A percentile compares a stretch with the other conserved stretches of the same genome.
phyloP scores from a whole-genome alignment of 352 stramenopile genomes.

The Saprolegnia parasitica region DNA sequence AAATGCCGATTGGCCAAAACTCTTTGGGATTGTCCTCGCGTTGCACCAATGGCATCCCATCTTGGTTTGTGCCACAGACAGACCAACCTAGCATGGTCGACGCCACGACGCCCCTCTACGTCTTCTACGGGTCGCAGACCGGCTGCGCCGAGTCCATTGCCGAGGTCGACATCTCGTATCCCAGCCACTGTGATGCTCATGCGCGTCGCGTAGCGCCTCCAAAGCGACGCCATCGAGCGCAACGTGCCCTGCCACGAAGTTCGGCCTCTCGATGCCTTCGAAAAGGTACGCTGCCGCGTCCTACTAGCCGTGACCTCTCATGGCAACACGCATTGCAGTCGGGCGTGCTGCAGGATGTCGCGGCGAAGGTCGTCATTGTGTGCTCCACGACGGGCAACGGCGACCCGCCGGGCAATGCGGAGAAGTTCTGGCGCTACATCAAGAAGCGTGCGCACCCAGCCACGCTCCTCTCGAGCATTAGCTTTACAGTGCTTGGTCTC shows the following conservation, averaged over 20 bases:
- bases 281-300: slow-evolving; percentile 41
- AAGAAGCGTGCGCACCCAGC: slow-evolving; percentile 81
- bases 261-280: slow-evolving; percentile 60
- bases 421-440: slow-evolving; percentile 90
- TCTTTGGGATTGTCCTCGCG: not conserved
- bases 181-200: not conserved
- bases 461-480: slow-evolving; percentile 66
- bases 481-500: slow-evolving; percentile 87
- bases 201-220: slow-evolving; percentile 45
- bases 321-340: slow-evolving; percentile 30
- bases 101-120: slow-evolving; percentile 18
- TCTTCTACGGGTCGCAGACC: slow-evolving; percentile 87
- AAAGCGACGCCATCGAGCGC: slow-evolving; percentile 54
- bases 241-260: slow-evolving; percentile 45
- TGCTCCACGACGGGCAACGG: slow-evolving; percentile 95
- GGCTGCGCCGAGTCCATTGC: slow-evolving; percentile 82
- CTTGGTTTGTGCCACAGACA: not conserved
- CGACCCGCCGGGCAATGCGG: slow-evolving; percentile 91
- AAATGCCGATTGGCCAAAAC: not conserved
- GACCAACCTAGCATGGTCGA: slow-evolving; percentile 5
- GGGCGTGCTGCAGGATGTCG: slow-evolving; percentile 40
- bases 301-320: not conserved
- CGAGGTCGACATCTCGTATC: slow-evolving; percentile 39
- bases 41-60: not conserved
- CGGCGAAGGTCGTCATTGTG: slow-evolving; percentile 76